Conservation (phyloP, 768 basidiomycete species). For the Rubroboletus satanas region DNA sequence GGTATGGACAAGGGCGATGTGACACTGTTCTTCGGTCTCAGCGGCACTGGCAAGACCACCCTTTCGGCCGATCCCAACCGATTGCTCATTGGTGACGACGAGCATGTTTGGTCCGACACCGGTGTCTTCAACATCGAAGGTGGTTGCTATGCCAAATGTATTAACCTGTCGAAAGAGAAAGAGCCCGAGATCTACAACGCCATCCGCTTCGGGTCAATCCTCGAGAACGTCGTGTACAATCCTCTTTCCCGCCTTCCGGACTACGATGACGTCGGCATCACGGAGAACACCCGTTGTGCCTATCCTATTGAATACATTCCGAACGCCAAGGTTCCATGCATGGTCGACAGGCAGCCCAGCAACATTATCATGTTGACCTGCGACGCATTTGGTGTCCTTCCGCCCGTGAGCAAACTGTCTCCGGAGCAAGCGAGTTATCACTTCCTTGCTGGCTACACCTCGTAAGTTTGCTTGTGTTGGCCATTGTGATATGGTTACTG, state of each 20-base stretch:
- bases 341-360: constrained; percentile 80
- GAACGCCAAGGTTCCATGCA: constrained; percentile 91
- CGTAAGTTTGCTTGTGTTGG: constrained; percentile 43
- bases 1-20: constrained; percentile 87
- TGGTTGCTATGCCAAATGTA: constrained; percentile 97
- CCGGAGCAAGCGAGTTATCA: constrained; percentile 97
- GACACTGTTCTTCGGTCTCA: constrained; percentile 97
- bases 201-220: constrained; percentile 92
- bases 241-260: constrained; percentile 78
- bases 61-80: constrained; percentile 95
- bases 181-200: constrained; percentile 98
- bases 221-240: constrained; percentile 98
- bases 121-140: constrained; percentile 99
- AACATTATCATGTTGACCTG: constrained; percentile 98
- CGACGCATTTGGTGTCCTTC: constrained; percentile 97
- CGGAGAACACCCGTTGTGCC: constrained; percentile 98
- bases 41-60: constrained; percentile 98
- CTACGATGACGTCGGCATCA: constrained; percentile 95
- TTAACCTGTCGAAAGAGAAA: constrained; percentile 95
- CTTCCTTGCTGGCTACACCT: constrained; percentile 95
- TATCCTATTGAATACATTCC: constrained; percentile 98
- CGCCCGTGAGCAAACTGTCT: constrained; percentile 88
- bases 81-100: constrained; percentile 95
- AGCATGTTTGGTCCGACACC: constrained; percentile 98
- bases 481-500: background rate